Percentiles rank a stretch among this genome's conserved stretches.
These are phyloP conservation scores for Neonectria faginata DNA, from an alignment of 2,329 filamentous ascomycete genomes.

Conservation along the genomic window DNA sequence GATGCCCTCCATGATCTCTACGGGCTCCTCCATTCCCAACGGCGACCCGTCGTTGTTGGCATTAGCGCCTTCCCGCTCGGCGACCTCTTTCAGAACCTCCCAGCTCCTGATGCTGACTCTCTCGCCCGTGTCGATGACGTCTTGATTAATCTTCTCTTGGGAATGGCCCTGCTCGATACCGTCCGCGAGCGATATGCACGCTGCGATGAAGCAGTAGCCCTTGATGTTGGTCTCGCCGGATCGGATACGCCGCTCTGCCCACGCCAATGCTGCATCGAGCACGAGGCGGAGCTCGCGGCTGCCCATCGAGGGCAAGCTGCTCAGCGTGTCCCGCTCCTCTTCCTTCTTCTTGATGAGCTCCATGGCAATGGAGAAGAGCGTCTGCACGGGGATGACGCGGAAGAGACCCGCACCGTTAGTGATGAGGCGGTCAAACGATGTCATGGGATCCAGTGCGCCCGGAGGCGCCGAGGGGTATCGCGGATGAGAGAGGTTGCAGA, in stretches of 20 bases:
- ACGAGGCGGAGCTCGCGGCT: constrained; percentile 49
- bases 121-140: constrained; percentile 44
- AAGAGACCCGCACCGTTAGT: constrained; percentile 58
- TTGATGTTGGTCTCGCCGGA: constrained; percentile 60
- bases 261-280: constrained; percentile 46
- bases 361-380: constrained; percentile 56
- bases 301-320: constrained; percentile 46
- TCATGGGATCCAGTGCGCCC: constrained; percentile 36
- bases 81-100: constrained; percentile 50
- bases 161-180: constrained; percentile 48
- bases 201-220: constrained; percentile 52
- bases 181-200: constrained; percentile 50
- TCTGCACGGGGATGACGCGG: constrained; percentile 55
- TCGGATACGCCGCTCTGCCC: constrained; percentile 51
- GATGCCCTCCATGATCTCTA: constrained; percentile 38
- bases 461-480: constrained; percentile 27
- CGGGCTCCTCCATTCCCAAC: constrained; percentile 11
- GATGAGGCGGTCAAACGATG: constrained; percentile 54
- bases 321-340: constrained; percentile 52
- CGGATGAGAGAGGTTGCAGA: constrained; percentile 46
- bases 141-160: constrained; percentile 47
- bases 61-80: constrained; percentile 41
- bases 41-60: constrained; percentile 28
- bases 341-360: constrained; percentile 61
- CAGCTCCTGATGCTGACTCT: constrained; percentile 45